phyloP scores from a whole-genome alignment of 257 asterid genomes.

The Solanum sparsipilum region DNA sequence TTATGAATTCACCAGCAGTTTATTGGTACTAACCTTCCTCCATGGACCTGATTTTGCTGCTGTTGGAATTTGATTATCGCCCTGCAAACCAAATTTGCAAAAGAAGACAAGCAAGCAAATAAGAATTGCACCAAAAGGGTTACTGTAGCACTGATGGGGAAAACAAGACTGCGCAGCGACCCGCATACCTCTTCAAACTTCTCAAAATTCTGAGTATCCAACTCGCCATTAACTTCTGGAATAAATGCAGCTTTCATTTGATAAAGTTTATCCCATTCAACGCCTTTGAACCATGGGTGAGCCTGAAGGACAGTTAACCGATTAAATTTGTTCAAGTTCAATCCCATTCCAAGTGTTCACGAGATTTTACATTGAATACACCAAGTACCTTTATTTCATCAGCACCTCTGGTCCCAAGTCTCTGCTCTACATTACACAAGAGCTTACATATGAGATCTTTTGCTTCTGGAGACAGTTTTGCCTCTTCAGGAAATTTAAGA shows the following conservation, averaged over 20 bases:
- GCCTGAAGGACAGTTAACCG: constrained; percentile 40
- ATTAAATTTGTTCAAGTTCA: background rate
- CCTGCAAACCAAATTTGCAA: constrained; percentile 29
- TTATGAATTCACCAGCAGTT: background rate
- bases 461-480: constrained; percentile 72
- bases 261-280: constrained; percentile 76
- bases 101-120: background rate
- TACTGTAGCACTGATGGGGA: background rate
- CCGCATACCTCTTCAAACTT: constrained; percentile 80
- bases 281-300: constrained; percentile 86
- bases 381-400: constrained; percentile 68
- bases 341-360: background rate
- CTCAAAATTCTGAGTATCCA: constrained; percentile 97
- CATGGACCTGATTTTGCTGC: constrained; percentile 91
- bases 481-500: constrained; percentile 92
- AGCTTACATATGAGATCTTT: constrained; percentile 88
- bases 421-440: constrained; percentile 85
- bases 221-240: constrained; percentile 89
- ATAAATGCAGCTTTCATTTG: constrained; percentile 91
- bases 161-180: background rate
- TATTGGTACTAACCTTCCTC: constrained; percentile 72
- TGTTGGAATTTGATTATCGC: constrained; percentile 53
- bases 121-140: background rate
- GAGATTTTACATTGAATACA: constrained; percentile 2
- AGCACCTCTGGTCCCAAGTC: constrained; percentile 97